A percentile compares a stretch with the other conserved stretches of the same genome.
phyloP scores from a whole-genome alignment of 768 basidiomycete species.

The Amanita inopinata region DNA sequence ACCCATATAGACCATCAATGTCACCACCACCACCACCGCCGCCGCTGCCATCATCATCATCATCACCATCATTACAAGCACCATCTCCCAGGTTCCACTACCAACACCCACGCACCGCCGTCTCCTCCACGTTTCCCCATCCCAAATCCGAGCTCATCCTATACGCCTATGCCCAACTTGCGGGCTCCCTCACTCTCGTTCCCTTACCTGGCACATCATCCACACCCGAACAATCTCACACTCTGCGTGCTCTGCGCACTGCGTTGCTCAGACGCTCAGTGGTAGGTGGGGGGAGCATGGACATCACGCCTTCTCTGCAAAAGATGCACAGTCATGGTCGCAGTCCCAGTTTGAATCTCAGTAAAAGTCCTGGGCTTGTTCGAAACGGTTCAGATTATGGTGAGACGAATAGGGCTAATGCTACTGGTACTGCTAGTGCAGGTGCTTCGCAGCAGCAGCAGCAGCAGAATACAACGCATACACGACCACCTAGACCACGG shows the following conservation, averaged over 20 bases:
- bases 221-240: constrained; percentile 34
- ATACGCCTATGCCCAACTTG: constrained; percentile 78
- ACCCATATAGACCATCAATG: constrained; percentile 2
- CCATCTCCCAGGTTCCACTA: constrained; percentile 15
- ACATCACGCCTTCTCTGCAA: constrained; percentile 45
- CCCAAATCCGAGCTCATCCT: constrained; percentile 61
- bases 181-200: constrained; percentile 54
- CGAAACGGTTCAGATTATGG: too few relatives aligned
- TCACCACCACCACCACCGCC: constrained; percentile 19
- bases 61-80: constrained; percentile 24
- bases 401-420: too few relatives aligned
- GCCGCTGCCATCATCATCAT: constrained; percentile 23
- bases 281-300: constrained; percentile 73
- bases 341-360: not conserved
- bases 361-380: not conserved
- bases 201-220: constrained; percentile 26
- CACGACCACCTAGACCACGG: constrained; percentile 7
- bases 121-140: constrained; percentile 34
- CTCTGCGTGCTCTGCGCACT: constrained; percentile 37
- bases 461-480: too few relatives aligned
- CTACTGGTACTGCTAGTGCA: not conserved
- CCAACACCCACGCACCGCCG: constrained; percentile 28
- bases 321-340: not conserved
- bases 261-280: constrained; percentile 38
- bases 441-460: too few relatives aligned